These are phyloP conservation scores for Calonectria honghensis DNA, from an alignment of 2,329 filamentous ascomycete species.

Conservation along the genomic window DNA sequence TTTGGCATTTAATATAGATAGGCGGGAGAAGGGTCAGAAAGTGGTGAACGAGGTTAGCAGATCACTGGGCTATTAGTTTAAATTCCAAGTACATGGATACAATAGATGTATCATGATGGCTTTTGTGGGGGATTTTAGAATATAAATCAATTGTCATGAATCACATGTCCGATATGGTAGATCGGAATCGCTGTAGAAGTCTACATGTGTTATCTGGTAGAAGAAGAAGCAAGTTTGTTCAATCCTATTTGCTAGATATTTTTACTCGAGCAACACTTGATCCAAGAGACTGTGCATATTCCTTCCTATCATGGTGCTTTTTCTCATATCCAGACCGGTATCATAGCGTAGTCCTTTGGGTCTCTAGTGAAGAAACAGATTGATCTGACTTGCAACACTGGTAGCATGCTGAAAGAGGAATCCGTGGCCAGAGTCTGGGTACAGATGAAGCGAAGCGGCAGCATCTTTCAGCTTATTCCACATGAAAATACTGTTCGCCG, in stretches of 20 bases:
- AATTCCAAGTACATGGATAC: background rate
- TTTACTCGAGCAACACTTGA: background rate
- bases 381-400: conserved; percentile 58
- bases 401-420: conserved; percentile 60
- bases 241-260: no score
- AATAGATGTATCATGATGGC: background rate
- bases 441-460: conserved; percentile 59
- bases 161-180: background rate
- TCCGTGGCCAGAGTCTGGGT: conserved; percentile 61
- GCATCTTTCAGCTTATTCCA: conserved; percentile 59
- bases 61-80: background rate
- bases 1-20: conserved; percentile 7
- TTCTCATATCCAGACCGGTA: background rate
- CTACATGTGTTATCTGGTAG: background rate
- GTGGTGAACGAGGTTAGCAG: conserved; percentile 1
- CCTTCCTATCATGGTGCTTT: background rate
- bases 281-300: background rate
- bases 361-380: conserved; percentile 55
- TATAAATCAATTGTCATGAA: background rate
- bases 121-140: background rate
- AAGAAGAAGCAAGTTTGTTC: background rate
- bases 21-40: background rate
- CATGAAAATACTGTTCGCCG: conserved; percentile 62
- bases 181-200: background rate
- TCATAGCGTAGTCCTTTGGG: background rate